Percentiles rank a stretch among this genome's conserved stretches.
These are phyloP conservation scores for Galerina sulciceps DNA, from an alignment of 768 basidiomycete genomes.

Conservation along the genomic window DNA sequence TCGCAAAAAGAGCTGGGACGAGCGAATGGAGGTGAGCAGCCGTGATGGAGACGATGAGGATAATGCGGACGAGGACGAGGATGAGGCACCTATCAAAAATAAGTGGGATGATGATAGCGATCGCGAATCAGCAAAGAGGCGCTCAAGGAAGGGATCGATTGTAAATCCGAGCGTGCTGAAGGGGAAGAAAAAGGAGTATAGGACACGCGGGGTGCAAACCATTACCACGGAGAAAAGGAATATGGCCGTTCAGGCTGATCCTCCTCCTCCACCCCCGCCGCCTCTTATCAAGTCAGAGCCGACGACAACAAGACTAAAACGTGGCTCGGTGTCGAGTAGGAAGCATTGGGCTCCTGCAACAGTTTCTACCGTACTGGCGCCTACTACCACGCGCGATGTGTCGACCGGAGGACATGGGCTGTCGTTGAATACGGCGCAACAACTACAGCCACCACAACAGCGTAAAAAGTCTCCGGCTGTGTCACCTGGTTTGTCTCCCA, in stretches of 20 bases:
- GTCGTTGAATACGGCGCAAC: constrained; percentile 18
- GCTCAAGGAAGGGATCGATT: constrained; percentile 40
- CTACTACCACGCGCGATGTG: constrained; percentile 29
- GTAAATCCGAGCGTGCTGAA: constrained; percentile 37
- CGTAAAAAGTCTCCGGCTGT: constrained; percentile 20
- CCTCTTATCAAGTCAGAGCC: constrained; percentile 1
- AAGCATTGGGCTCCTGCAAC: constrained; percentile 34
- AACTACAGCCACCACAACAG: constrained; percentile 3
- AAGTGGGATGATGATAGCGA: constrained; percentile 41
- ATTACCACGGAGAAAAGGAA: constrained; percentile 53
- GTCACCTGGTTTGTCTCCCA: constrained; percentile 27
- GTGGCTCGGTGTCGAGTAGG: constrained; percentile 19
- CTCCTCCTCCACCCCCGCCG: constrained; percentile 15
- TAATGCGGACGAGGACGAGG: constrained; percentile 66
- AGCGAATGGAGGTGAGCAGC: constrained; percentile 68
- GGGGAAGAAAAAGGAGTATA: constrained; percentile 60
- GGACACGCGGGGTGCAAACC: constrained; percentile 75
- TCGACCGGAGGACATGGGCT: constrained; percentile 21
- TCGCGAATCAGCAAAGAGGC: constrained; percentile 32
- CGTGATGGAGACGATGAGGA: constrained; percentile 85
- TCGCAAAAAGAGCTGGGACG: constrained; percentile 51
- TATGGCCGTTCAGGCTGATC: constrained; percentile 63
- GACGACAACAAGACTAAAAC: constrained; percentile 16
- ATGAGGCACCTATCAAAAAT: constrained; percentile 36
- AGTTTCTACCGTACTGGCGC: constrained; percentile 23